Evolutionary conservation across 2,329 filamentous ascomycete species (phyloP).

Genomic region (Beauveria pseudobassiana): DNA sequence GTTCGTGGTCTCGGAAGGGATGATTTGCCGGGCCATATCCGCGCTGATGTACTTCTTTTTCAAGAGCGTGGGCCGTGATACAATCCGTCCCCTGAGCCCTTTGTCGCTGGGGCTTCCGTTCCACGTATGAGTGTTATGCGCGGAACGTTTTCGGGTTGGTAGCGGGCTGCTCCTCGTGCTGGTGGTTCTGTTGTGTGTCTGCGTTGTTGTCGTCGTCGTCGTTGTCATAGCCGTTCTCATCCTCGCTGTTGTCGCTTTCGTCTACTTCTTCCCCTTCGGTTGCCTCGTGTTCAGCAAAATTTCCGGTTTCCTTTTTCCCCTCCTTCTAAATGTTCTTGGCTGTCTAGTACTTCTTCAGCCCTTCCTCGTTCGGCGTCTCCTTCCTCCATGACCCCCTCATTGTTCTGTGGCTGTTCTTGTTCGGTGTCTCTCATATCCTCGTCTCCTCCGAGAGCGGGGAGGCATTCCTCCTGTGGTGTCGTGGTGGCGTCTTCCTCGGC

Average conservation of each 20-base stretch:
- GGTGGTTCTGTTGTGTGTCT: background rate
- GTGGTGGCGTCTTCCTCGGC: background rate
- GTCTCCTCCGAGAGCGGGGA: background rate
- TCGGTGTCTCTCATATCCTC: background rate
- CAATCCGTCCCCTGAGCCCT: background rate
- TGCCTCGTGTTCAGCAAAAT: too few species aligned
- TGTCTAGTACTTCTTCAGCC: background rate
- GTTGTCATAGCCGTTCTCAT: background rate
- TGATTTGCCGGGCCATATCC: background rate
- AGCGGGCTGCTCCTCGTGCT: background rate
- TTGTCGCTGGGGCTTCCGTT: background rate
- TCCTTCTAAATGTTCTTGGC: background rate
- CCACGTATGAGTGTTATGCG: too few species aligned
- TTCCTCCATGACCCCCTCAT: background rate
- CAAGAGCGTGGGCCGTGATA: background rate
- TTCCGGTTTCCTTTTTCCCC: background rate
- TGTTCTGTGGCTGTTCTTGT: background rate
- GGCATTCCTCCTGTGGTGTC: background rate
- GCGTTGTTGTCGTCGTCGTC: too few species aligned
- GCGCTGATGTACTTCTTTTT: background rate
- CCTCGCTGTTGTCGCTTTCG: background rate
- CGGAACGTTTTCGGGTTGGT: background rate
- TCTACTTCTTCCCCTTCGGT: background rate
- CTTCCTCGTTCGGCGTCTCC: background rate
- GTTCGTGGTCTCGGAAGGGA: background rate